Evolutionary conservation across 2,329 filamentous ascomycete species (phyloP), one percentile per base, ranked within the genome.

Genomic region (Thelonectria rubi): DNA sequence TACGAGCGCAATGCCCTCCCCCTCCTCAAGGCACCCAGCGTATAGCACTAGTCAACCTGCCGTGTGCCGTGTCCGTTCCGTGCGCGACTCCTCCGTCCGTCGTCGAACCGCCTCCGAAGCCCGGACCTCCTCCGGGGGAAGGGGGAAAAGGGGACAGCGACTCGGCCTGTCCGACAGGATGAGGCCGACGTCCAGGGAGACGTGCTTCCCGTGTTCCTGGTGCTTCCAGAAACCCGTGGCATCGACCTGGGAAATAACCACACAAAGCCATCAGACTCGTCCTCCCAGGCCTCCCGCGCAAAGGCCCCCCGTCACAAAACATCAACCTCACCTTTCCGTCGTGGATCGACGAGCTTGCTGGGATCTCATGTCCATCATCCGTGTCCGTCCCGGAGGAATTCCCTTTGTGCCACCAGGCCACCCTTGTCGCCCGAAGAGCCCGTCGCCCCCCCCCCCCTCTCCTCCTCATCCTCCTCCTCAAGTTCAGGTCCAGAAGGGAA

Each of bases 361-460:
- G 52, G 42, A 34, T 60, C 47, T 52, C 53, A 55, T 47, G 20
- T 40, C 32, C 52, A 40, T 60, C 52, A 60, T 51, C 58, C 51
- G 47, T 55, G 45, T 39, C 32, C 24, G 18, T 45, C 37, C 52
- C 58, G 58, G 51, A 51, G 58, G 20, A 51, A 51, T 46, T 46
- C 43, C 34, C 42, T 60, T 60, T 20, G 46, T 30, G 18, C 48
- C 20, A 39, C 57, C 40, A 55, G 57, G 46, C 58, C 34, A 58
- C 37, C 58, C 32, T 34, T 11, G 32, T 12, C 11, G 3, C 6
- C 11, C 10, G 14, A 34, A 34, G 32, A 24, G 24, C 24, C 58
- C 49, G 34, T 43, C 56, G 20, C 11, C 9, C 5, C 15, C 24
- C 20, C 54, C 46, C 49, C 46, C 17, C 47, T n/a, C n/a, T n/a